Percentiles rank a stretch among this genome's conserved stretches.
Evolutionary conservation across 495 filamentous ascomycete genomes (phyloP).

Genomic region (Achaetomiella virescens): DNA sequence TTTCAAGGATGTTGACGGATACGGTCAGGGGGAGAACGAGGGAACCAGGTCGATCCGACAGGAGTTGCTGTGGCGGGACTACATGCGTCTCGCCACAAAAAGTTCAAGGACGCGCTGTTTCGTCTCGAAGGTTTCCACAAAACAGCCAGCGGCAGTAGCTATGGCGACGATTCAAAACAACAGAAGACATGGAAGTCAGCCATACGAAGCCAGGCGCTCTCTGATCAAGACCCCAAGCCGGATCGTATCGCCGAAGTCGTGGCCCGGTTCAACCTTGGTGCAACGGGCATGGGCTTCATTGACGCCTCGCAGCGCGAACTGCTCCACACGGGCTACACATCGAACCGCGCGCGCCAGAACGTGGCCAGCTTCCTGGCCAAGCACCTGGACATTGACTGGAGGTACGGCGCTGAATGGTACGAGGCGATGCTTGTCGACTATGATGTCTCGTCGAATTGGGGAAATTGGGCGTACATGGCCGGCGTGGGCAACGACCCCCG

Average conservation of each 20-base stretch:
- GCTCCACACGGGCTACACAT: constrained; percentile 64
- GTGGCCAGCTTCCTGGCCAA: constrained; percentile 65
- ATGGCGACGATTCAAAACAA: constrained; percentile 6
- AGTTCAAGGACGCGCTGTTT: constrained; percentile 58
- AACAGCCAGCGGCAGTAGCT: not conserved
- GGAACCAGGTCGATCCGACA: constrained; percentile 63
- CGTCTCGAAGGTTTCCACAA: constrained; percentile 47
- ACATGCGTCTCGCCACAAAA: constrained; percentile 63
- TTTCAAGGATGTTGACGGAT: constrained; percentile 38
- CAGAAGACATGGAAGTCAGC: constrained; percentile 36
- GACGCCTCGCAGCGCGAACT: constrained; percentile 66
- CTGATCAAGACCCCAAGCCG: constrained; percentile 26
- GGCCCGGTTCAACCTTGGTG: constrained; percentile 51
- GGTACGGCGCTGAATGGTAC: constrained; percentile 72
- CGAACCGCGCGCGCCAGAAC: constrained; percentile 65
- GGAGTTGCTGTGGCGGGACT: constrained; percentile 70
- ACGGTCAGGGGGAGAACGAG: constrained; percentile 58
- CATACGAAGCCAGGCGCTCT: constrained; percentile 5
- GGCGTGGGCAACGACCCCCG: constrained; percentile 71
- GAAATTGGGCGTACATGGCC: constrained; percentile 70
- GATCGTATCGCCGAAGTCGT: constrained; percentile 34
- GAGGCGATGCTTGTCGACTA: constrained; percentile 64
- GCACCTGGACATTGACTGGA: constrained; percentile 68
- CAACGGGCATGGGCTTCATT: constrained; percentile 63
- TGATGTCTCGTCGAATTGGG: constrained; percentile 66